A percentile compares a stretch with the other conserved stretches of the same genome.
These are phyloP conservation scores for Toxoplasma gondii DNA, from an alignment of 169 alveolate species.

Conservation along the genomic window DNA sequence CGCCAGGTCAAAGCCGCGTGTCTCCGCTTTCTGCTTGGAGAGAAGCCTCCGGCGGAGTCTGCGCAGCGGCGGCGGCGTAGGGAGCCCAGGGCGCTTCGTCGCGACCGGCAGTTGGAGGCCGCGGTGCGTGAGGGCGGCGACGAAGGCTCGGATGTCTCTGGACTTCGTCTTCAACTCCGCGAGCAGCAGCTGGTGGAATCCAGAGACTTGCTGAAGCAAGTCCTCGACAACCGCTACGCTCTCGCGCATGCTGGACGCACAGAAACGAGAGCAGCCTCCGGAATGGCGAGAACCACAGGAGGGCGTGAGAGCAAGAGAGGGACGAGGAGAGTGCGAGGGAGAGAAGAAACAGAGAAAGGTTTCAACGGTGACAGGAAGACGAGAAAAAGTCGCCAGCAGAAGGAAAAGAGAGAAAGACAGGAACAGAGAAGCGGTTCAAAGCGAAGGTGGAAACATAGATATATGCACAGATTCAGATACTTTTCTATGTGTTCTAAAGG, in stretches of 20 bases:
- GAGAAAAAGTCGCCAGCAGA: no score
- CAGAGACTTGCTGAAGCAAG: neutral
- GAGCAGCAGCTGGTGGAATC: neutral
- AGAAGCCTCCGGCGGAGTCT: neutral
- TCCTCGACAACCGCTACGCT: neutral
- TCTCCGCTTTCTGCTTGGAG: neutral
- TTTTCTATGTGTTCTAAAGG: no score
- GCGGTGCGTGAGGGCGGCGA: slow-evolving; percentile 4
- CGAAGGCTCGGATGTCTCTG: slow-evolving; percentile 18
- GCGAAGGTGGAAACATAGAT: no score
- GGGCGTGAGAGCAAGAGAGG: neutral
- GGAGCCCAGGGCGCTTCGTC: neutral
- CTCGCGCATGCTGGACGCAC: slow-evolving; percentile 16
- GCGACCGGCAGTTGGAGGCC: neutral
- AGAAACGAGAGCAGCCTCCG: neutral
- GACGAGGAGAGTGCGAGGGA: no score
- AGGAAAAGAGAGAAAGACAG: neutral
- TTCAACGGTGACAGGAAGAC: no score
- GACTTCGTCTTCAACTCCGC: neutral
- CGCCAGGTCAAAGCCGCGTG: neutral
- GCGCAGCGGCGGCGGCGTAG: neutral
- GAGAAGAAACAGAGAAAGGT: no score
- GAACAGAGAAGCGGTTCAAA: neutral
- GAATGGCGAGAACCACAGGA: neutral
- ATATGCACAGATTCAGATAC: no score